phyloP scores from a whole-genome alignment of 2,329 filamentous ascomycete genomes.

The Claviceps cyperi region DNA sequence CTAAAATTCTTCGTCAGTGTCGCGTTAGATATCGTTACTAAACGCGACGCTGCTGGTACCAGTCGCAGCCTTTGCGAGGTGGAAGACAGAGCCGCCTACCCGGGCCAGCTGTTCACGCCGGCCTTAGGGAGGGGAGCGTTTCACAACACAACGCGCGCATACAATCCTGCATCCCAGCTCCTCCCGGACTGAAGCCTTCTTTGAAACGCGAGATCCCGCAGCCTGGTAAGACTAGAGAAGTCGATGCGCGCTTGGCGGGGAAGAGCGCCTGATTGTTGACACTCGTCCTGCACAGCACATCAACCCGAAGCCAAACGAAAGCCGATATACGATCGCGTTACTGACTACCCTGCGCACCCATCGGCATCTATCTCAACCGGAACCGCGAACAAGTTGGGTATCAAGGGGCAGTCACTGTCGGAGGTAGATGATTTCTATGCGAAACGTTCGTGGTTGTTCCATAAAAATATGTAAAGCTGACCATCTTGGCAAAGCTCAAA shows the following conservation, averaged over 20 bases:
- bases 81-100: conserved; percentile 20
- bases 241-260: not conserved
- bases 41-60: not conserved
- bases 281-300: conserved; percentile 22
- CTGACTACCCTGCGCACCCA: conserved; percentile 30
- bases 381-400: conserved; percentile 22
- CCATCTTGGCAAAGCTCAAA: conserved; percentile 16
- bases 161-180: conserved; percentile 27
- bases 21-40: not conserved
- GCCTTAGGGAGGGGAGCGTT: conserved; percentile 40
- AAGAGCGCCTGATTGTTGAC: conserved; percentile 7
- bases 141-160: conserved; percentile 45
- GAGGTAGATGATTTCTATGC: not conserved
- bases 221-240: conserved; percentile 20
- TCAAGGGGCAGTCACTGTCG: conserved; percentile 28
- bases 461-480: not conserved
- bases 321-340: conserved; percentile 39
- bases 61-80: conserved; percentile 13
- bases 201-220: conserved; percentile 37
- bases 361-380: conserved; percentile 17
- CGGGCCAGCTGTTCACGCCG: conserved; percentile 14
- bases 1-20: not conserved
- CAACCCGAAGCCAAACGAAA: conserved; percentile 47
- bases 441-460: not conserved
- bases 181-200: conserved; percentile 21